Percentiles rank a stretch among this genome's conserved stretches.
Evolutionary conservation across 495 filamentous ascomycete species (phyloP).

Genomic region (Aspergillus nidulans): DNA sequence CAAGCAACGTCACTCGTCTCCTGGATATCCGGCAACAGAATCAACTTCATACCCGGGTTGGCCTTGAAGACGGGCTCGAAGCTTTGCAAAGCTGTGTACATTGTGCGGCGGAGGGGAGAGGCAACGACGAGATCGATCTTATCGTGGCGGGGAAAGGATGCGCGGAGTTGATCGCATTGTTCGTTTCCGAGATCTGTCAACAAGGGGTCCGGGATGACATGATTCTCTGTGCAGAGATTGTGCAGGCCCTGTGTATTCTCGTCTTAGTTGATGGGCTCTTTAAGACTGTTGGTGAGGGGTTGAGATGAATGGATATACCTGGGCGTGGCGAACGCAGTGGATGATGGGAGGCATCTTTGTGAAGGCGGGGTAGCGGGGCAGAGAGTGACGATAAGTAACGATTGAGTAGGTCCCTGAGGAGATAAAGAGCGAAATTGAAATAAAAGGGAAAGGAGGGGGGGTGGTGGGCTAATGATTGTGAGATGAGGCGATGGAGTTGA

Average conservation of each 20-base stretch:
- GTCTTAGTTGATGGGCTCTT: not conserved
- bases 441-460: not conserved
- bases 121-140: constrained; percentile 69
- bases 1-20: constrained; percentile 74
- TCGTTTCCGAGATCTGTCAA: constrained; percentile 71
- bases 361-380: constrained; percentile 12
- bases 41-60: constrained; percentile 48
- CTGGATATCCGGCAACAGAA: constrained; percentile 75
- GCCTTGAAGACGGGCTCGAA: constrained; percentile 55
- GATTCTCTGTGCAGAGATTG: constrained; percentile 71
- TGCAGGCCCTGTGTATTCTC: constrained; percentile 59
- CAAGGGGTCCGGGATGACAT: constrained; percentile 68
- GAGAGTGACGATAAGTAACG: not conserved
- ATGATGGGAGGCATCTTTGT: constrained; percentile 36
- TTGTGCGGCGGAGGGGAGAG: constrained; percentile 78
- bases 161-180: constrained; percentile 65
- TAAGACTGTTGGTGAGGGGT: not conserved
- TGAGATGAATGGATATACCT: constrained; percentile 36
- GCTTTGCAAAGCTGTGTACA: constrained; percentile 71
- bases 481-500: constrained; percentile 7
- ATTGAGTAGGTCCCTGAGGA: not conserved
- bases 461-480: not conserved
- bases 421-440: not conserved
- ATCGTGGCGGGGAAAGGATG: constrained; percentile 59
- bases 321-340: constrained; percentile 52